phyloP scores from a whole-genome alignment of 148 eudicot species.

The Limonium bicolor region DNA sequence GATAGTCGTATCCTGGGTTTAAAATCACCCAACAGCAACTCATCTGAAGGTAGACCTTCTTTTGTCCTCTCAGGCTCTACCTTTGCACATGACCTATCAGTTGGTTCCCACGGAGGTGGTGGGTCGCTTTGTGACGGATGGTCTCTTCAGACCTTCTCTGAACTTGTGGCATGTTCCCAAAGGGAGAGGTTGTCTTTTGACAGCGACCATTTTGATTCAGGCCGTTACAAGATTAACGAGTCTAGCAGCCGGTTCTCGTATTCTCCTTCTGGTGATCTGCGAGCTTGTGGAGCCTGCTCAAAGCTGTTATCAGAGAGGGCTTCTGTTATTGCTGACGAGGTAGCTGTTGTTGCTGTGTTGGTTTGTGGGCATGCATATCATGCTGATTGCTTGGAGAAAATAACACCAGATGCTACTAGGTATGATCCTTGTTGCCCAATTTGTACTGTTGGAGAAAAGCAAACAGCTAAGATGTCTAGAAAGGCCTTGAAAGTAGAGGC shows the following conservation, averaged over 20 bases:
- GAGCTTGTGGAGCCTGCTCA: constrained; percentile 30
- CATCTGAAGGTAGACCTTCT: constrained; percentile 31
- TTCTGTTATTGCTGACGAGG: constrained; percentile 4
- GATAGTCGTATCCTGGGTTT: constrained; percentile 24
- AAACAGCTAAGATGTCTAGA: constrained; percentile 19
- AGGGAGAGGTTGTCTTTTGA: constrained; percentile 39
- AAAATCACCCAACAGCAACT: constrained; percentile 29
- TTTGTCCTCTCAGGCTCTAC: constrained; percentile 29
- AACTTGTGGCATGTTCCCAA: constrained; percentile 29
- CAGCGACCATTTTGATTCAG: constrained; percentile 27
- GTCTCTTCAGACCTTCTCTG: constrained; percentile 33
- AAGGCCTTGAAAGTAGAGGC: constrained; percentile 27
- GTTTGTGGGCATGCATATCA: constrained; percentile 30
- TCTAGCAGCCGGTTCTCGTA: constrained; percentile 27
- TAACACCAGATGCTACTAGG: constrained; percentile 22
- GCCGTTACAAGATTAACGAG: constrained; percentile 24
- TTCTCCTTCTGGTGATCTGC: constrained; percentile 26
- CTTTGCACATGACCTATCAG: constrained; percentile 19
- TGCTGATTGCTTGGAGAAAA: constrained; percentile 28
- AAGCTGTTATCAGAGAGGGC: constrained; percentile 17
- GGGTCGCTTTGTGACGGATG: constrained; percentile 44
- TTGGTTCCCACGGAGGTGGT: constrained; percentile 16
- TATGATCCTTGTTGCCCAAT: constrained; percentile 34
- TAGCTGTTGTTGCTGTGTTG: constrained; percentile 26
- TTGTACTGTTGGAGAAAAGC: constrained; percentile 28